Evolutionary conservation across 768 basidiomycete species (phyloP).

Genomic region (Russula emetica): DNA sequence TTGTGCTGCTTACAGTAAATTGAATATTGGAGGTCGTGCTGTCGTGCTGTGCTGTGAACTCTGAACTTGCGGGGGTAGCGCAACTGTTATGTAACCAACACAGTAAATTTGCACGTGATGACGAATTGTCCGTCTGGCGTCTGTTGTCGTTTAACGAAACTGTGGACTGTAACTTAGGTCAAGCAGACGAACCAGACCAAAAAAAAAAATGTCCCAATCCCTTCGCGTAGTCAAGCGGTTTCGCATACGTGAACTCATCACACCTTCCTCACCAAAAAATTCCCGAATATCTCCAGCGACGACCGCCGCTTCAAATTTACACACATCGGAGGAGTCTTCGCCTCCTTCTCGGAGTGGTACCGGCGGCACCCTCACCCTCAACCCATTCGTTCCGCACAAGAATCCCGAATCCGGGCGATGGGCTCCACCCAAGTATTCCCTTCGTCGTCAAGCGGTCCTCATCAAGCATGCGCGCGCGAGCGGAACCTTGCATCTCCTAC

Average conservation of each 20-base stretch:
- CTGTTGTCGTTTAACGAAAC: background rate
- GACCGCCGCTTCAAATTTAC: slow-evolving; percentile 18
- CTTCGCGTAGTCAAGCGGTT: slow-evolving; percentile 43
- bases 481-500: slow-evolving; percentile 55
- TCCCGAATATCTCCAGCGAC: slow-evolving; percentile 39
- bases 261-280: slow-evolving; percentile 31
- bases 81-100: slow-evolving; percentile 4
- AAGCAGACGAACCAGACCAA: background rate
- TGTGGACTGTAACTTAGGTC: too few species aligned
- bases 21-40: too few species aligned
- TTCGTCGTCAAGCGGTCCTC: slow-evolving; percentile 73
- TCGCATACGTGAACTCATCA: slow-evolving; percentile 45
- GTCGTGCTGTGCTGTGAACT: slow-evolving; percentile 25
- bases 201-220: slow-evolving; percentile 23
- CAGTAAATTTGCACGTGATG: slow-evolving; percentile 9
- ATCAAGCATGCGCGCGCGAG: slow-evolving; percentile 62
- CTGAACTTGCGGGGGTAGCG: background rate
- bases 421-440: slow-evolving; percentile 65
- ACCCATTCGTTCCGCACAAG: slow-evolving; percentile 66
- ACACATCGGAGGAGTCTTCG: background rate
- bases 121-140: background rate
- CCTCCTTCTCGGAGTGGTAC: slow-evolving; percentile 22
- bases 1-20: background rate
- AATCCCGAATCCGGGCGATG: slow-evolving; percentile 61
- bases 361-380: slow-evolving; percentile 32